These are phyloP conservation scores for Populus hybrid DNA, from an alignment of 441 rosid species.

Conservation along the genomic window DNA sequence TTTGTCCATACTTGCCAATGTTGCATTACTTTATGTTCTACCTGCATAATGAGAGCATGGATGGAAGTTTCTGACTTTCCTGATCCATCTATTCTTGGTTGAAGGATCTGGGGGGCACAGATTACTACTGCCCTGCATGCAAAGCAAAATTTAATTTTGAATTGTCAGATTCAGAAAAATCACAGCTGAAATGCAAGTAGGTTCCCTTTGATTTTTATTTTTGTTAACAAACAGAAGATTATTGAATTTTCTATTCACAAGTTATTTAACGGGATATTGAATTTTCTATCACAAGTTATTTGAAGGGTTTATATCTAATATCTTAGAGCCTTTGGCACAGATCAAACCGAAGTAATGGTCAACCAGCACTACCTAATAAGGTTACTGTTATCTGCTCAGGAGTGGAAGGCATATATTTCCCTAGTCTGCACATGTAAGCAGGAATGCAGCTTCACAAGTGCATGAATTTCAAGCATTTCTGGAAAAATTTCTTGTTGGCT, in stretches of 20 bases:
- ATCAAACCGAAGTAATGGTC: constrained; percentile 45
- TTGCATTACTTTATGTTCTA: constrained; percentile 12
- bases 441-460: not conserved
- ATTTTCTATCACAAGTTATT: not conserved
- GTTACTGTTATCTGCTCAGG: constrained; percentile 87
- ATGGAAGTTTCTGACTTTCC: constrained; percentile 11
- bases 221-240: not conserved
- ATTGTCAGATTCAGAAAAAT: constrained; percentile 86
- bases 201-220: constrained; percentile 12
- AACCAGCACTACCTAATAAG: constrained; percentile 65
- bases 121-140: constrained; percentile 94
- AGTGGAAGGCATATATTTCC: constrained; percentile 88
- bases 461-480: not conserved
- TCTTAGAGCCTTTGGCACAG: constrained; percentile 34
- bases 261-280: not conserved
- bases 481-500: not conserved
- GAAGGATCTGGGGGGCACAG: constrained; percentile 69
- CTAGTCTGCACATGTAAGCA: constrained; percentile 93
- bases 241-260: not conserved
- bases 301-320: constrained; percentile 12
- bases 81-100: constrained; percentile 26
- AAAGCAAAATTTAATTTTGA: constrained; percentile 87
- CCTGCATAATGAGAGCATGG: constrained; percentile 20
- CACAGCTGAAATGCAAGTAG: constrained; percentile 64
- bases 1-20: constrained; percentile 23